These are phyloP conservation scores for Aegilops umbellulata DNA, from an alignment of 176 grass and related monocot genomes.

Conservation along the genomic window DNA sequence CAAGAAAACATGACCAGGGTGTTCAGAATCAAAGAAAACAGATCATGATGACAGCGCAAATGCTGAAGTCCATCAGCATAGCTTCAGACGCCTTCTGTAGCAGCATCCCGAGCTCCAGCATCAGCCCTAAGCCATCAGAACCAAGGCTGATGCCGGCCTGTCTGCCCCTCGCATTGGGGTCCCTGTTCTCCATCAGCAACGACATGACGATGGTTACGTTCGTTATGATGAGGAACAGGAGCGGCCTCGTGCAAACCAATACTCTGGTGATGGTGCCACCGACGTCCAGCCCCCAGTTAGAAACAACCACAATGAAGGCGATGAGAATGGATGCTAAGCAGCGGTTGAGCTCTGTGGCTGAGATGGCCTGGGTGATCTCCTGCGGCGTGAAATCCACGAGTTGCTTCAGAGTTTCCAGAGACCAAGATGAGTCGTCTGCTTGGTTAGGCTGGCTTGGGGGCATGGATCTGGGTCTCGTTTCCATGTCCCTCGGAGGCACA, in stretches of 20 bases:
- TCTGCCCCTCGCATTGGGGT: conserved; percentile 31
- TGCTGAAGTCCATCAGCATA: conserved; percentile 68
- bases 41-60: conserved; percentile 75
- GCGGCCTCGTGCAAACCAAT: conserved; percentile 53
- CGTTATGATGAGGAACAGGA: conserved; percentile 66
- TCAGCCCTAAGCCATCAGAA: conserved; percentile 45
- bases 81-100: conserved; percentile 51
- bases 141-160: conserved; percentile 5
- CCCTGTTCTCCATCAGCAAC: conserved; percentile 47
- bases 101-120: conserved; percentile 56
- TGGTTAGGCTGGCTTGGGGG: conserved; percentile 23
- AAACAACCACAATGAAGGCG: conserved; percentile 60
- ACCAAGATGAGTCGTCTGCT: conserved; percentile 24
- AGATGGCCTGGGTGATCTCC: conserved; percentile 53
- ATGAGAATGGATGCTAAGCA: conserved; percentile 49
- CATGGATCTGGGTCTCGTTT: background rate
- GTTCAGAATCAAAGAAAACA: conserved; percentile 62
- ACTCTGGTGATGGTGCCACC: conserved; percentile 41
- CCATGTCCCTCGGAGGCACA: background rate
- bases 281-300: conserved; percentile 37
- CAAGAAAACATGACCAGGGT: background rate
- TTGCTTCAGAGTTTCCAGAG: conserved; percentile 37
- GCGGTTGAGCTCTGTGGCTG: conserved; percentile 66
- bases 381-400: conserved; percentile 43
- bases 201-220: conserved; percentile 52